Conservation (phyloP, 257 asterid species). For the Ligustrum vulgare region DNA sequence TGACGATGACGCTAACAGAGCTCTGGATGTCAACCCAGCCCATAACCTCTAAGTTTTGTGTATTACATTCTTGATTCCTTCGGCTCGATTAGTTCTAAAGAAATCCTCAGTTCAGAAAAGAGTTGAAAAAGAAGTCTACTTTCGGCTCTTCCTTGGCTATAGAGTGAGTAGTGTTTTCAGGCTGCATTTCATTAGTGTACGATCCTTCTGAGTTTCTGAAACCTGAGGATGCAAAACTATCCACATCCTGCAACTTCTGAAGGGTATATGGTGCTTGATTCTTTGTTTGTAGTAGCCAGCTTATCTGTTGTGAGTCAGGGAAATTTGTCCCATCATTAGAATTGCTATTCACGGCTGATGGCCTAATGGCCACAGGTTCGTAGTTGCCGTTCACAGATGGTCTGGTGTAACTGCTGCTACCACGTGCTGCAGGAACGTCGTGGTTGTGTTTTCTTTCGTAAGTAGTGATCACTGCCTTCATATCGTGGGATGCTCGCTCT, state of each 20-base stretch:
- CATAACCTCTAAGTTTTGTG: no score
- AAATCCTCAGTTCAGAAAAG: slow-evolving; percentile 33
- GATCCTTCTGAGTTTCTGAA: slow-evolving; percentile 24
- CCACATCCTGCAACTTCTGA: slow-evolving; percentile 40
- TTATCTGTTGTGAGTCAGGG: slow-evolving; percentile 21
- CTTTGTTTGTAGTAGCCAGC: slow-evolving; percentile 26
- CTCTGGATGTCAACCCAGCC: no score
- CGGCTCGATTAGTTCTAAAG: neutral
- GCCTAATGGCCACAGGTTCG: slow-evolving; percentile 27
- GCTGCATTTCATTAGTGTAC: slow-evolving; percentile 32
- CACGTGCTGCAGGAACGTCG: slow-evolving; percentile 59
- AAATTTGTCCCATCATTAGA: slow-evolving; percentile 6
- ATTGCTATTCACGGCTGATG: slow-evolving; percentile 25
- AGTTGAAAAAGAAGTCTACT: slow-evolving; percentile 33
- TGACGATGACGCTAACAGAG: no score
- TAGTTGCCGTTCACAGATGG: slow-evolving; percentile 26
- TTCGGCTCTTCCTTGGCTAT: slow-evolving; percentile 37
- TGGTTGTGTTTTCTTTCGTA: slow-evolving; percentile 64
- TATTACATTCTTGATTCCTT: no score
- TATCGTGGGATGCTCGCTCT: slow-evolving; percentile 60
- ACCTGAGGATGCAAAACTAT: slow-evolving; percentile 29
- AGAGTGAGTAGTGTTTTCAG: slow-evolving; percentile 17
- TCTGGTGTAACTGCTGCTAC: slow-evolving; percentile 35
- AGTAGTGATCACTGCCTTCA: slow-evolving; percentile 50
- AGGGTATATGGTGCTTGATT: slow-evolving; percentile 37